Conservation (phyloP, 2,329 filamentous ascomycete species). For the Pseudogymnoascus sp. region DNA sequence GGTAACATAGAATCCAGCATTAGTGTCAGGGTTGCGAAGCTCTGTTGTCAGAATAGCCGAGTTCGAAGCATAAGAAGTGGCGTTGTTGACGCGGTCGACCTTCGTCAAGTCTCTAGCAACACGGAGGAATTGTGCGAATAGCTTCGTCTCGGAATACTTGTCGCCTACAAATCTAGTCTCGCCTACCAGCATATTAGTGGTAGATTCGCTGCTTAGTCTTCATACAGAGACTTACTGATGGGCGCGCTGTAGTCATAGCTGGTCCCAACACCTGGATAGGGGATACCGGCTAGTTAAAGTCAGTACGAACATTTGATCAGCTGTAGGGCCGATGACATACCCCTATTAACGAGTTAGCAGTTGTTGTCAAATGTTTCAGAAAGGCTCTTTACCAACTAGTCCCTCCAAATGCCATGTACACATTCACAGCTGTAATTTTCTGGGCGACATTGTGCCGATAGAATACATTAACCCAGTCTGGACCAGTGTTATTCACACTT, state of each 20-base stretch:
- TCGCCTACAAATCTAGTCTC: conserved; percentile 40
- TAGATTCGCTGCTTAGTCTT: neutral
- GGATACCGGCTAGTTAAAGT: conserved; percentile 38
- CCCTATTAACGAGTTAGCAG: neutral
- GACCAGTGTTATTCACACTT: conserved; percentile 38
- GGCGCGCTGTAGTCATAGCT: conserved; percentile 58
- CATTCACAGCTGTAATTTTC: conserved; percentile 48
- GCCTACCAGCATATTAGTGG: conserved; percentile 10
- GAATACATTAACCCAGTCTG: conserved; percentile 55
- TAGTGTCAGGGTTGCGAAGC: conserved; percentile 49
- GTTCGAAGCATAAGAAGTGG: conserved; percentile 44
- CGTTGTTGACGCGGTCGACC: conserved; percentile 43
- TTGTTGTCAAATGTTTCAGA: neutral
- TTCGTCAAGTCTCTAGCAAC: conserved; percentile 48
- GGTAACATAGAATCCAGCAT: conserved; percentile 50
- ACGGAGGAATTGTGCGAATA: conserved; percentile 51
- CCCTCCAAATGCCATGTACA: conserved; percentile 59
- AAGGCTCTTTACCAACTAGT: conserved; percentile 43
- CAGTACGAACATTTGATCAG: neutral
- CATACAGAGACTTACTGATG: conserved; percentile 30
- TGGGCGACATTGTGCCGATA: conserved; percentile 55
- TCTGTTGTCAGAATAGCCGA: conserved; percentile 44
- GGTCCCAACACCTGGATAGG: conserved; percentile 48
- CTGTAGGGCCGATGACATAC: neutral
- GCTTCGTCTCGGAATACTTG: conserved; percentile 57